These are phyloP conservation scores for Colletotrichum horii DNA, from an alignment of 2,329 filamentous ascomycete species.

Conservation along the genomic window DNA sequence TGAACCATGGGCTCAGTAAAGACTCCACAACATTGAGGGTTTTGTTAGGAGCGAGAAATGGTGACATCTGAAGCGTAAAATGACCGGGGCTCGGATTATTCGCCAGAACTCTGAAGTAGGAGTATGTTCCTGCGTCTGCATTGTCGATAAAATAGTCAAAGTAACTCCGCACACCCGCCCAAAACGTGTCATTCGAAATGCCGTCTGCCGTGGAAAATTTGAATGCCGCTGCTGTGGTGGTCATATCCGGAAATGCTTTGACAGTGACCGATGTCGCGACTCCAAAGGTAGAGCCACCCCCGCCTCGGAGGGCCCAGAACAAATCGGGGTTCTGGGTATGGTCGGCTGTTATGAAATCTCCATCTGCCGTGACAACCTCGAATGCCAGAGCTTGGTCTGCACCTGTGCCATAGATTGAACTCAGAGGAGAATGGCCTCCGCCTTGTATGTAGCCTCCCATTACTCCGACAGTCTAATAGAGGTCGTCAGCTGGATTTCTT, in stretches of 20 bases:
- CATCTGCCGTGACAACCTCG: slow-evolving; percentile 57
- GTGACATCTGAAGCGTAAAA: slow-evolving; percentile 10
- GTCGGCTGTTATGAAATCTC: slow-evolving; percentile 52
- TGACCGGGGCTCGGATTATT: slow-evolving; percentile 3
- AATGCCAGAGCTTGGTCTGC: slow-evolving; percentile 64
- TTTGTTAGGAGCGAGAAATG: slow-evolving; percentile 20
- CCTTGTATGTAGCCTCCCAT: slow-evolving; percentile 66
- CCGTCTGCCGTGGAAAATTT: slow-evolving; percentile 5
- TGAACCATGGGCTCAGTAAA: slow-evolving; percentile 4
- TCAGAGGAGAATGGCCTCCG: slow-evolving; percentile 61
- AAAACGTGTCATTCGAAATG: slow-evolving; percentile 6
- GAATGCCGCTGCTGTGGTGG: not conserved
- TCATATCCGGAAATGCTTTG: not conserved
- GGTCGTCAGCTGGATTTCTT: not conserved
- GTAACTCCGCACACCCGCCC: slow-evolving; percentile 1
- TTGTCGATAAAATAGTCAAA: slow-evolving; percentile 6
- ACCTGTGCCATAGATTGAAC: slow-evolving; percentile 57
- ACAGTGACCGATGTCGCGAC: slow-evolving; percentile 4
- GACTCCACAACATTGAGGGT: not conserved
- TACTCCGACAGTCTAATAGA: slow-evolving; percentile 54
- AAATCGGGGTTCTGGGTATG: slow-evolving; percentile 56
- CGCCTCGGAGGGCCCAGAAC: slow-evolving; percentile 68
- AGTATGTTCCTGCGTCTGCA: not conserved
- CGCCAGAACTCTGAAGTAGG: not conserved
- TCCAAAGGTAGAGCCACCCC: slow-evolving; percentile 45